Evolutionary conservation across 768 basidiomycete species (phyloP), one percentile per base, ranked within the genome.

Genomic region (Boletus subparvulus): DNA sequence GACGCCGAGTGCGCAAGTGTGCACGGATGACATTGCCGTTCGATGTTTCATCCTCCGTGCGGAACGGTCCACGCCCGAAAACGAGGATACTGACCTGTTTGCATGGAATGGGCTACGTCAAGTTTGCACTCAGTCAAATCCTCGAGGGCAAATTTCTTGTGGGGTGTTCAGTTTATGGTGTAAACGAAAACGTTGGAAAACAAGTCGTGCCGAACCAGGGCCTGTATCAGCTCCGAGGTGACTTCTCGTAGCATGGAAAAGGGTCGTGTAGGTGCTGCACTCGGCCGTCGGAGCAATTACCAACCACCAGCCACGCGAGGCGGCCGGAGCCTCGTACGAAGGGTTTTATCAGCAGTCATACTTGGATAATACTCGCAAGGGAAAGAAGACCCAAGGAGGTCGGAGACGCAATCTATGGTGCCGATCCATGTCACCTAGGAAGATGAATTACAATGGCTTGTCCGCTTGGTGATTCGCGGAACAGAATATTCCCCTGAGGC

Each of bases 111-210:
- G 33, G 33, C 12, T 33, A 33, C 33, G 33, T 33, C 33, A 33
- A 33, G 33, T 21, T 21, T 21, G 21, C 21, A 21, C 12, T 33
- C 63, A 1, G 61, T 71, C 21, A 72, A 50, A 3, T 61, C 73
- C 50, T 73, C 73, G 14, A 72, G 24, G 3, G 70, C 35, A 2
- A 33, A 33, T 33, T 11, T 33, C 33, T 12, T 36, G 6, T 14
- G 14, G 35, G 6, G 6, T 14, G 35, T 14, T 36, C 14, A 14
- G 35, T 36, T 36, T 14, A 14, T 36, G 14, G 35, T 14, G 42
- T 43, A 16, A 13, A 24, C 17, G 21, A 16, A 43, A 43, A 43
- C 7, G 21, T 9, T 24, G 42, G 42, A 24, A 24, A 7, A 24
- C 7, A 16, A 24, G 13, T 4, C 41, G 21, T 42, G 41, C 21